Conservation (phyloP, 371 early-diverging fungal species). For the Zopfochytrium polystomum region DNA sequence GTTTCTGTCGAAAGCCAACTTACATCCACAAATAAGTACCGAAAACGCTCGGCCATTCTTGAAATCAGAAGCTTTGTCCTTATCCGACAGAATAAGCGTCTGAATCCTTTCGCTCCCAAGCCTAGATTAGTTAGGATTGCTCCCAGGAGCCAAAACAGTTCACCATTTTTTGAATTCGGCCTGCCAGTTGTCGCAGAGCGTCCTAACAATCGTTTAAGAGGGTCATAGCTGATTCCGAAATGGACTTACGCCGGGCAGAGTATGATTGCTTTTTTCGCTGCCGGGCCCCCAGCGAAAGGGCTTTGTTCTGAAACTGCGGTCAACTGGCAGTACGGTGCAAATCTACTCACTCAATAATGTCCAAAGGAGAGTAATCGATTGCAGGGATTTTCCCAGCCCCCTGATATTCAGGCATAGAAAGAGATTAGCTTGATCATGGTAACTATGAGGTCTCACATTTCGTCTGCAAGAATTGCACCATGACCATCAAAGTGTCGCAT, state of each 20-base stretch:
- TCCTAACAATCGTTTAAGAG: too few relatives aligned
- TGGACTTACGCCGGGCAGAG: conserved; percentile 58
- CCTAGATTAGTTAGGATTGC: too few relatives aligned
- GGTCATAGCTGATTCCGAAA: neutral
- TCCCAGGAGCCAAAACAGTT: too few relatives aligned
- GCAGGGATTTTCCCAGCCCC: conserved; percentile 61
- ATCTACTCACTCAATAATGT: conserved; percentile 49
- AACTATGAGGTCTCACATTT: conserved; percentile 32
- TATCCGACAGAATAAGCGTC: conserved; percentile 50
- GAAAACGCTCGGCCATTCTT: conserved; percentile 47
- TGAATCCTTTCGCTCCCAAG: conserved; percentile 50
- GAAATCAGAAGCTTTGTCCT: conserved; percentile 48
- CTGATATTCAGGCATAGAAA: too few relatives aligned
- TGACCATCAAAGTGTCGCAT: conserved; percentile 44
- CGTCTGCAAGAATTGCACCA: conserved; percentile 63
- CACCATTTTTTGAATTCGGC: conserved; percentile 65
- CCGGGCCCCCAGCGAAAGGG: neutral
- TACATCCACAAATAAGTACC: conserved; percentile 54
- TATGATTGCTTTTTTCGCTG: conserved; percentile 45
- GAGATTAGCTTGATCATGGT: too few relatives aligned
- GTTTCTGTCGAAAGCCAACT: neutral
- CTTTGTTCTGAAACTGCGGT: conserved; percentile 12
- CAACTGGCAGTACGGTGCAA: neutral
- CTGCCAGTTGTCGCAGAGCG: conserved; percentile 60
- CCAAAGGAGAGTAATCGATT: conserved; percentile 63